Evolutionary conservation across 106 monocot genomes (phyloP).

Genomic region (Dendrobium catenatum): DNA sequence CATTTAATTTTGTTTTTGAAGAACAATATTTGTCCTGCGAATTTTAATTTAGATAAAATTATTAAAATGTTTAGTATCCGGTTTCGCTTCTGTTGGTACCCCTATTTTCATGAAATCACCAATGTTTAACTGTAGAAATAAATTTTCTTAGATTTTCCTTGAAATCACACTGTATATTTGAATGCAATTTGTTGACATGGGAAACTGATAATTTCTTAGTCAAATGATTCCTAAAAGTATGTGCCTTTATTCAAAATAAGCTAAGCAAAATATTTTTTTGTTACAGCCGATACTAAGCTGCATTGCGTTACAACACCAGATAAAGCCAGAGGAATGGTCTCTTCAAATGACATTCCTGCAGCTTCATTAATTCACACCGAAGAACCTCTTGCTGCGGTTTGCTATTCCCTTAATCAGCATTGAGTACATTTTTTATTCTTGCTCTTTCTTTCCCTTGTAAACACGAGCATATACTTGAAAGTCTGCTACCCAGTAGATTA

Average conservation of each 20-base stretch:
- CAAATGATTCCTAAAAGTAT: background rate
- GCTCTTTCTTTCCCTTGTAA: background rate
- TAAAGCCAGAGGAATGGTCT: constrained; percentile 79
- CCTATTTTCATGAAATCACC: background rate
- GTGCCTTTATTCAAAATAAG: background rate
- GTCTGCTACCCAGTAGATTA: background rate
- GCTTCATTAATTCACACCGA: constrained; percentile 67
- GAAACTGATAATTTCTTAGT: constrained; percentile 1
- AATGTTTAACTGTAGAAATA: background rate
- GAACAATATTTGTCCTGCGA: background rate
- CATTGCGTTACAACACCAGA: constrained; percentile 45
- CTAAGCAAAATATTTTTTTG: constrained; percentile 1
- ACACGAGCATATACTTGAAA: background rate
- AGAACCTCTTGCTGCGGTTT: constrained; percentile 87
- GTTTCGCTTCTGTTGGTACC: background rate
- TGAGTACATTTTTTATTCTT: background rate
- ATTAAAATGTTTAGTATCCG: background rate
- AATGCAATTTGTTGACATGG: background rate
- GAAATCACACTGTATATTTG: background rate
- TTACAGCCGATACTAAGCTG: constrained; percentile 37
- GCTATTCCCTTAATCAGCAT: constrained; percentile 3
- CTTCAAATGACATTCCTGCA: constrained; percentile 43
- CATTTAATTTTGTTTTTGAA: background rate
- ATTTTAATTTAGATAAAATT: background rate
- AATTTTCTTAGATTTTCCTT: background rate